phyloP scores from a whole-genome alignment of 148 eudicot genomes.

The Rhododendron vialii region DNA sequence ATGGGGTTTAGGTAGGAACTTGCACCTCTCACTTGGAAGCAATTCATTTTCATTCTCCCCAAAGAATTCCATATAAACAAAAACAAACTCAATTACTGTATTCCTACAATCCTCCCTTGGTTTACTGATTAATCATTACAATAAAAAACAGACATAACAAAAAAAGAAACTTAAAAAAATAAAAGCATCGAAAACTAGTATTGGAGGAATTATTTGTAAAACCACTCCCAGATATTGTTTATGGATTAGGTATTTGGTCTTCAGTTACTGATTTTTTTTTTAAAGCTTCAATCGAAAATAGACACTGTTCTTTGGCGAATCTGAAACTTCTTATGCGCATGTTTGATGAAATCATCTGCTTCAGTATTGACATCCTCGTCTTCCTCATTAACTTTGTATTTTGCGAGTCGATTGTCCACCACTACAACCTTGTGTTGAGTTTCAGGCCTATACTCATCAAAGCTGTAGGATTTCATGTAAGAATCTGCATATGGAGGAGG shows the following conservation, averaged over 20 bases:
- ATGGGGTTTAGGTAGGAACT: no score
- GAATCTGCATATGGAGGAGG: background rate
- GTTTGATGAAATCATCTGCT: constrained; percentile 30
- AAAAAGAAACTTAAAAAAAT: background rate
- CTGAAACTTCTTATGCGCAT: constrained; percentile 25
- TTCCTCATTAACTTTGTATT: background rate
- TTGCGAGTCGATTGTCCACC: background rate
- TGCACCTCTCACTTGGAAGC: background rate
- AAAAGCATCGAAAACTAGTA: no score
- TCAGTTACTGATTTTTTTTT: background rate
- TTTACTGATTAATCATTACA: background rate
- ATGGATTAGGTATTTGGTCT: background rate
- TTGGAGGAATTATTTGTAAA: background rate
- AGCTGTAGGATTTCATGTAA: background rate
- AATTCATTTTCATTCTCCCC: background rate
- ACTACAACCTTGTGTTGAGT: background rate
- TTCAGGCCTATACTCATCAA: background rate
- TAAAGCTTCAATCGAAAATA: background rate
- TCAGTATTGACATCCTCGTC: constrained; percentile 24
- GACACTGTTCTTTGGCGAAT: constrained; percentile 11
- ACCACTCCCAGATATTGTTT: background rate
- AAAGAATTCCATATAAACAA: no score
- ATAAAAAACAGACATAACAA: background rate
- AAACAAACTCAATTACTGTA: background rate
- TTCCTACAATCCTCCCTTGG: background rate